Conservation (phyloP, 192 early-diverging fungal species). For the Dispira parvispora region DNA sequence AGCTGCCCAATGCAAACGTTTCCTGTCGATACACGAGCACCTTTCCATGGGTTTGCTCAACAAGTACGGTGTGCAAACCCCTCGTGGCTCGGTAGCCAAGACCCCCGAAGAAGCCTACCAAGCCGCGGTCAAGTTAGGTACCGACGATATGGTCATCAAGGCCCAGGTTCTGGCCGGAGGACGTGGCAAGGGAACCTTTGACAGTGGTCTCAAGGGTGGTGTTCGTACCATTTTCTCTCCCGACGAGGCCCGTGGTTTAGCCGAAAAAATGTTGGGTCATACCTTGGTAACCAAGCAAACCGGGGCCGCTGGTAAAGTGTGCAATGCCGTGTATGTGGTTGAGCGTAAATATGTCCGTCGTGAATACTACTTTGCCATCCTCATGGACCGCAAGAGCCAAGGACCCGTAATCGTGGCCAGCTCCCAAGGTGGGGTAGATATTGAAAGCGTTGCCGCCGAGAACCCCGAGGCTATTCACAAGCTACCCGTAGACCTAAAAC, state of each 20-base stretch:
- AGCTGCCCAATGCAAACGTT: constrained; percentile 48
- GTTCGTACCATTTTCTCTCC: constrained; percentile 50
- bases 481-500: constrained; percentile 76
- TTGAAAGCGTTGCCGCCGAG: constrained; percentile 88
- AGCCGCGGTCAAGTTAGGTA: constrained; percentile 65
- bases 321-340: constrained; percentile 87
- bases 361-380: constrained; percentile 98
- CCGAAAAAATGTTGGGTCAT: constrained; percentile 91
- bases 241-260: constrained; percentile 69
- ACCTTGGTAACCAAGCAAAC: constrained; percentile 99
- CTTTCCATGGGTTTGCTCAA: constrained; percentile 81
- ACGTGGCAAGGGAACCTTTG: constrained; percentile 95
- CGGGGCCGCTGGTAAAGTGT: constrained; percentile 80
- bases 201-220: constrained; percentile 91
- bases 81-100: constrained; percentile 75
- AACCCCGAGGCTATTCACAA: constrained; percentile 92
- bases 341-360: constrained; percentile 93
- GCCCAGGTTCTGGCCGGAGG: constrained; percentile 94
- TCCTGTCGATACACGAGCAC: constrained; percentile 97
- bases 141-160: constrained; percentile 60
- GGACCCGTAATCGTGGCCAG: constrained; percentile 94
- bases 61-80: constrained; percentile 82
- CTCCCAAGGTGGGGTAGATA: constrained; percentile 95
- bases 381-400: constrained; percentile 88
- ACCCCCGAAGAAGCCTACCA: constrained; percentile 76